phyloP scores from a whole-genome alignment of 257 asterid species.

The Penstemon davidsonii region DNA sequence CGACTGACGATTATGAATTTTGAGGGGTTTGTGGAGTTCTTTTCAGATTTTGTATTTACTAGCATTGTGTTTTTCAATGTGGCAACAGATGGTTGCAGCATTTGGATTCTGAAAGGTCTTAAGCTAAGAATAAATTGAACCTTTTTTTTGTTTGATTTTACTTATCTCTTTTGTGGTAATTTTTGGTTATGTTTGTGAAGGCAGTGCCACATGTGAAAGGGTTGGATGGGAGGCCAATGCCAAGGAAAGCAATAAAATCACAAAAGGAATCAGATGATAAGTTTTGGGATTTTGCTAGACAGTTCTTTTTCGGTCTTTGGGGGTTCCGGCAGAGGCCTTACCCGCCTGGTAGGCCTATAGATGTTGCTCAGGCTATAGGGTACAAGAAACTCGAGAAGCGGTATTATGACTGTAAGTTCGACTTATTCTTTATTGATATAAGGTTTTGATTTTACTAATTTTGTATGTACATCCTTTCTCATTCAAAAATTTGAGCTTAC shows the following conservation, averaged over 20 bases:
- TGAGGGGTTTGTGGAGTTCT: too few species aligned
- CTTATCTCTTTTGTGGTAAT: slow-evolving; percentile 13
- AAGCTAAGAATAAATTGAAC: not conserved
- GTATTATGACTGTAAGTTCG: slow-evolving; percentile 79
- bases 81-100: not conserved
- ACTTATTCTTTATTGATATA: not conserved
- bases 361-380: slow-evolving; percentile 94
- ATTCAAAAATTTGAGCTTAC: not conserved
- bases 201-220: slow-evolving; percentile 88
- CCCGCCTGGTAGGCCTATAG: slow-evolving; percentile 92
- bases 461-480: not conserved
- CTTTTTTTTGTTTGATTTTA: slow-evolving; percentile 11
- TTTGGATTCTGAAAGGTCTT: slow-evolving; percentile 15
- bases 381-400: slow-evolving; percentile 83
- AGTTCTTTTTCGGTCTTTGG: slow-evolving; percentile 99
- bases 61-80: too few species aligned
- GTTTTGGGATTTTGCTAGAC: slow-evolving; percentile 94
- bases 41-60: too few species aligned
- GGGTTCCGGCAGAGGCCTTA: slow-evolving; percentile 94
- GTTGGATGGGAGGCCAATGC: slow-evolving; percentile 97
- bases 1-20: too few species aligned
- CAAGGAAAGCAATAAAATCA: slow-evolving; percentile 80
- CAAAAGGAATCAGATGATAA: slow-evolving; percentile 70
- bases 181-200: slow-evolving; percentile 50
- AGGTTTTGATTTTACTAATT: not conserved